phyloP scores from a whole-genome alignment of 2,329 filamentous ascomycete genomes.

The Colletotrichum brevisporum region DNA sequence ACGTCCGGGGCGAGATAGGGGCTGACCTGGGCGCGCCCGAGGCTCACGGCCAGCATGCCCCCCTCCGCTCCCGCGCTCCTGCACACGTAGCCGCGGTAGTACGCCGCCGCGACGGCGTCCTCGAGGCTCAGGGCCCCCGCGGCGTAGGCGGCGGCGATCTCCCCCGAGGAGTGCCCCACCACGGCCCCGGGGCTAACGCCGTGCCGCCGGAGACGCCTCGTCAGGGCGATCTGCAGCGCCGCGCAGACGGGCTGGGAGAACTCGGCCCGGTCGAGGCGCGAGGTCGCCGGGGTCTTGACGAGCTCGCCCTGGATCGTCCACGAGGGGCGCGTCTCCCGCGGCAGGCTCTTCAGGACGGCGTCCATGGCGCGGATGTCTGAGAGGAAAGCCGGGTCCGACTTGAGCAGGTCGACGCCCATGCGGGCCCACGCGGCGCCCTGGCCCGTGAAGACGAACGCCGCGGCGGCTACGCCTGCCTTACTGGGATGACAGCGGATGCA shows the following conservation, averaged over 20 bases:
- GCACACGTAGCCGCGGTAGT: slow-evolving; percentile 49
- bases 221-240: slow-evolving; percentile 65
- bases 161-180: slow-evolving; percentile 56
- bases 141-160: slow-evolving; percentile 57
- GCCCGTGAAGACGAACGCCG: slow-evolving; percentile 56
- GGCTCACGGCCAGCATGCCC: slow-evolving; percentile 53
- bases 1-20: slow-evolving; percentile 20
- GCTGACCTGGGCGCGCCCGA: slow-evolving; percentile 40
- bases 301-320: slow-evolving; percentile 43
- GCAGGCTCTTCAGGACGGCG: slow-evolving; percentile 43
- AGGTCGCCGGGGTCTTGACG: slow-evolving; percentile 13
- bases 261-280: slow-evolving; percentile 42
- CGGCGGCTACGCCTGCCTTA: slow-evolving; percentile 19
- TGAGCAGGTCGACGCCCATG: slow-evolving; percentile 53
- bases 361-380: slow-evolving; percentile 35
- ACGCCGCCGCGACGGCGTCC: slow-evolving; percentile 52
- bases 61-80: slow-evolving; percentile 41
- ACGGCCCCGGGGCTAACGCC: slow-evolving; percentile 49
- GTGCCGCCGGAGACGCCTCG: slow-evolving; percentile 50
- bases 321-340: slow-evolving; percentile 40
- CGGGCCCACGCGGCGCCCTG: slow-evolving; percentile 61
- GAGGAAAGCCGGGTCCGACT: slow-evolving; percentile 20
- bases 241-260: slow-evolving; percentile 66
- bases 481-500: slow-evolving; percentile 24
- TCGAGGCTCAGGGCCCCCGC: slow-evolving; percentile 46